Base-by-base conservation (phyloP, 768 basidiomycete genomes). In the Mrakia frigida region DNA sequence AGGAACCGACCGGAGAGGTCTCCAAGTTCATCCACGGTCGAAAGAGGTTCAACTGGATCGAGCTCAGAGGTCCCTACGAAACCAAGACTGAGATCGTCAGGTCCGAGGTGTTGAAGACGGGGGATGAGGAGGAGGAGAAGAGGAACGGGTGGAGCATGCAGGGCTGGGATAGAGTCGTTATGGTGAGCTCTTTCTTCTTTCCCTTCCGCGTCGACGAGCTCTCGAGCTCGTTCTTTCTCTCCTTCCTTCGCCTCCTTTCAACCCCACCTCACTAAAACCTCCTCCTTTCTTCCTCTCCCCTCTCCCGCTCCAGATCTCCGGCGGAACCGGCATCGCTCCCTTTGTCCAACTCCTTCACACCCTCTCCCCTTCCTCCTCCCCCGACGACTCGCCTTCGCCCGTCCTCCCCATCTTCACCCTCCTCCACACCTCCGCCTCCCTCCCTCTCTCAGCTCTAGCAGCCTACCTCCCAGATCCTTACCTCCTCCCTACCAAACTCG, bases 271-370 rank as follows among this genome's bases (percentile, higher is more conserved):
- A 10, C 43, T 46, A 6, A 46, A 6, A 6, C 13, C 2, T 46
- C 43, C 43, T 41, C 39, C 25, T 31, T 16, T 21, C 43, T 3
- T 69, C 56, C 53, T 37, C 31, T 69, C n/a, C 37, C 63, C 18
- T 33, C 31, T 7, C 23, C 60, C n/a, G 14, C 56, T n/a, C 41
- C 43, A 78, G 77, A 78, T 78, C 43, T 78, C 77, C 56, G 77
- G 77, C 31, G 77, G 77, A 14, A 78, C 77, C 18, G 77, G 77
- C 21, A 61, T 78, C 56, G 41, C 73, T 0, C 77, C 77, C 46
- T 78, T 73, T 67, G 21, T 74, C 37, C 77, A 78, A 56, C 77
- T 78, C 39, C 65, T 78, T 39, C 67, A 74, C 68, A 70, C 77
- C 18, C 77, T 78, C 41, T 74, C 73, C 41, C 63, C 73, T 9